phyloP scores from a whole-genome alignment of 805 yeast species.

The Hemisphaericaspora nanyangensis region DNA sequence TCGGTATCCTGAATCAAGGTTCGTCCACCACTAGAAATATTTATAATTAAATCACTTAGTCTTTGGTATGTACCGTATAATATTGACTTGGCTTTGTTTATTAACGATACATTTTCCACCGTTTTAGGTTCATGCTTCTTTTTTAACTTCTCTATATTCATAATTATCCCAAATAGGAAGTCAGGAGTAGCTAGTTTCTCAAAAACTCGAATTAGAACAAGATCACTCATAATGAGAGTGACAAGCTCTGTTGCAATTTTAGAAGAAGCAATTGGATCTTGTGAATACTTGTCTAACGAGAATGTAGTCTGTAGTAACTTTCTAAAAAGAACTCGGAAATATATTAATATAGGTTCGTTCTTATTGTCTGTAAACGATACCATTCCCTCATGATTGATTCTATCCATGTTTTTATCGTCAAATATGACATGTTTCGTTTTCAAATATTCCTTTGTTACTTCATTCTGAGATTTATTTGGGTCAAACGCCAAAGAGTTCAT shows the following conservation, averaged over 20 bases:
- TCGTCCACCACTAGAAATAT: neutral
- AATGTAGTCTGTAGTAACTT: constrained; percentile 18
- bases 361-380: constrained; percentile 12
- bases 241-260: constrained; percentile 21
- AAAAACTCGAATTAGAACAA: constrained; percentile 22
- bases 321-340: constrained; percentile 21
- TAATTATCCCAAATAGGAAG: constrained; percentile 16
- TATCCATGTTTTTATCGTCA: neutral
- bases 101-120: neutral
- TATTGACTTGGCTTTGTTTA: neutral
- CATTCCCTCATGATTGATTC: constrained; percentile 7
- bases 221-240: constrained; percentile 23
- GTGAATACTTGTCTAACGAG: constrained; percentile 5
- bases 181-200: constrained; percentile 22
- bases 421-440: constrained; percentile 3
- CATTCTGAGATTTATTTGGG: constrained; percentile 1
- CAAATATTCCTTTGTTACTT: constrained; percentile 13
- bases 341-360: constrained; percentile 9
- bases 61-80: neutral
- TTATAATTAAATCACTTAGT: neutral
- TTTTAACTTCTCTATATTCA: neutral
- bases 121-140: neutral
- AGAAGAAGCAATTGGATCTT: constrained; percentile 18
- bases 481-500: constrained; percentile 4
- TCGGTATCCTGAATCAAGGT: neutral